These are phyloP conservation scores for Citrus trifoliata DNA, from an alignment of 345 rosid genomes.

Conservation along the genomic window DNA sequence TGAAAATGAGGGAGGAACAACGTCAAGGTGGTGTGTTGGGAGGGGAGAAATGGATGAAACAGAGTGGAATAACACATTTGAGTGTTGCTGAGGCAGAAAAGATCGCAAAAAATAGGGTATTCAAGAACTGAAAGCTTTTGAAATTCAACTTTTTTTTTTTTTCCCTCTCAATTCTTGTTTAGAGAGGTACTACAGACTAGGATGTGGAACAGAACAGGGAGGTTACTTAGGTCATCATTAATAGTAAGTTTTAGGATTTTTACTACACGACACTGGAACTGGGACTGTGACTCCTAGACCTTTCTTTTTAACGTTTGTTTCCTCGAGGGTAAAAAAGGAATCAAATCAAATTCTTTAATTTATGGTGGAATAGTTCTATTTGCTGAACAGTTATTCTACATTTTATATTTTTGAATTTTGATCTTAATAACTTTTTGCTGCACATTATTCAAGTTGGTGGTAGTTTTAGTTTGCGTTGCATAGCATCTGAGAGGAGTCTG, in stretches of 20 bases:
- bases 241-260: not conserved
- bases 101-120: slow-evolving; percentile 53
- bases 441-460: not conserved
- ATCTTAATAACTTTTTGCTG: not conserved
- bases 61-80: slow-evolving; percentile 60
- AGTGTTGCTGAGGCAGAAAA: slow-evolving; percentile 56
- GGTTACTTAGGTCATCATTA: not conserved
- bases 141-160: not conserved
- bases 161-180: not conserved
- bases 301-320: too few species aligned
- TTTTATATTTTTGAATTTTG: not conserved
- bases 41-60: slow-evolving; percentile 52
- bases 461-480: not conserved
- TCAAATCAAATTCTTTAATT: not conserved
- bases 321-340: not conserved
- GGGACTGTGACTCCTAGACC: not conserved
- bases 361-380: not conserved
- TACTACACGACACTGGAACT: not conserved
- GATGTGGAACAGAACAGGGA: not conserved
- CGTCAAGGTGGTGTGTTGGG: slow-evolving; percentile 33
- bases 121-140: slow-evolving; percentile 18
- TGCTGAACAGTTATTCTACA: not conserved
- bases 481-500: not conserved
- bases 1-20: slow-evolving; percentile 63
- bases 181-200: not conserved